Percentiles rank a stretch among this genome's conserved stretches.
phyloP scores from a whole-genome alignment of 768 basidiomycete genomes.

The Leccinum sublutescens region DNA sequence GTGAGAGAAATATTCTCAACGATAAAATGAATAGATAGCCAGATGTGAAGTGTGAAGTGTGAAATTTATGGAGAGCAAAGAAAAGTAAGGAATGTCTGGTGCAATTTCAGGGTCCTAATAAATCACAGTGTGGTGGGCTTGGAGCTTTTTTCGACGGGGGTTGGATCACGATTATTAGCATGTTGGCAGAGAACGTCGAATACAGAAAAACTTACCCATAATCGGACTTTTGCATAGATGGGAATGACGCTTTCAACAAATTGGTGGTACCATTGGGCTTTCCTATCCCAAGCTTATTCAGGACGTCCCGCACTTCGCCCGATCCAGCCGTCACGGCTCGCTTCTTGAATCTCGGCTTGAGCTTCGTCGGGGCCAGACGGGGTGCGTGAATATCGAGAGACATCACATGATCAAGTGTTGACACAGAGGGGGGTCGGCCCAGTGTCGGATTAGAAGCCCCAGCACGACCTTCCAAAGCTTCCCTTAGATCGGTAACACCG shows the following conservation, averaged over 20 bases:
- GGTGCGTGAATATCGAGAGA: constrained; percentile 42
- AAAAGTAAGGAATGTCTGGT: constrained; percentile 8
- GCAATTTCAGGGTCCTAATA: constrained; percentile 16
- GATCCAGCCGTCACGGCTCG: constrained; percentile 49
- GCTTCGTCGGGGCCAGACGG: constrained; percentile 46
- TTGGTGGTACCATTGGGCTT: constrained; percentile 59
- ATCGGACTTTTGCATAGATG: constrained; percentile 47
- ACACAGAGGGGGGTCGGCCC: constrained; percentile 66
- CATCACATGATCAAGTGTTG: constrained; percentile 70
- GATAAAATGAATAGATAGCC: constrained; percentile 13
- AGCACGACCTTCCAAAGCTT: constrained; percentile 83
- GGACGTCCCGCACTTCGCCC: constrained; percentile 75
- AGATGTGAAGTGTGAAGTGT: background rate
- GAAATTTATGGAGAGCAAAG: constrained; percentile 3
- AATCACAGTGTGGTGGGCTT: constrained; percentile 9
- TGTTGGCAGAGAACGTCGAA: background rate
- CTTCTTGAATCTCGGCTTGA: constrained; percentile 57
- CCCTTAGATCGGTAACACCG: constrained; percentile 84
- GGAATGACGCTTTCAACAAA: constrained; percentile 72
- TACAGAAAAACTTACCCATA: constrained; percentile 34
- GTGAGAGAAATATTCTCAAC: constrained; percentile 11
- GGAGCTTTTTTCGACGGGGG: constrained; percentile 11
- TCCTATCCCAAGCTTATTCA: constrained; percentile 81
- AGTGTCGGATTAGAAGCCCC: constrained; percentile 80
- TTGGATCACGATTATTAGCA: constrained; percentile 7